Base-by-base conservation (phyloP, 2,329 filamentous ascomycete species). In the Colletotrichum spaethianum region DNA sequence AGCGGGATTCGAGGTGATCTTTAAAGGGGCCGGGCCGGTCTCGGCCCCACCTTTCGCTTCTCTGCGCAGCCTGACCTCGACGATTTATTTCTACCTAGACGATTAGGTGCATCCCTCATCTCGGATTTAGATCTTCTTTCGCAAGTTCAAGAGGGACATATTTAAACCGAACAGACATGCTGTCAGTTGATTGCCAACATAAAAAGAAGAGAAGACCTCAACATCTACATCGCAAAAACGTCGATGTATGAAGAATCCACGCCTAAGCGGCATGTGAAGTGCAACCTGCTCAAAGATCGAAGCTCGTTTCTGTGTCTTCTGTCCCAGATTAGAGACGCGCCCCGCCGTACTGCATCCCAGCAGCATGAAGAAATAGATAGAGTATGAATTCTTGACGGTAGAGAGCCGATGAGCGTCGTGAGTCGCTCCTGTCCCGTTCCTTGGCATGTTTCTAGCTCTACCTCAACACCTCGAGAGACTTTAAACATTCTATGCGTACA, bases 1-100 rank as follows among this genome's bases (percentile, higher is more conserved):
- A 56, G 63, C 18, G 56, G 44, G 28, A 63, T 71, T 71, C 63
- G 20, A 57, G 56, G 57, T 50, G 56, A 71, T 67, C 56, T 36
- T 62, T 11, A n/a, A 2, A 71, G 33, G 68, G 63, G 46, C 56
- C 68, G 68, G 50, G 63, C 57, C 57, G 52, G 57, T 63, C 8
- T 20, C 64, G 52, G 64, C 59, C 69, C 59, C 59, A 55, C 69
- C 20, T 57, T 1, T 20, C 31, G 40, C n/a, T 40, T 63, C 33
- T 16, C 31, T 63, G 23, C 42, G 5, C 20, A 33, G 46, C n/a
- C 33, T 36, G 33, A n/a, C 60, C 33, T 62, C 1, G 16, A 38
- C 28, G n/a, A 36, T 28, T 36, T 48, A 20, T 53, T 1, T 18
- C 28, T 53, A 11, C 16, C 28, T n/a, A 36, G 12, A n/a, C n/a